These are phyloP conservation scores for Tetrahymena elliotti DNA, from an alignment of 73 alveolate species.

Conservation along the genomic window DNA sequence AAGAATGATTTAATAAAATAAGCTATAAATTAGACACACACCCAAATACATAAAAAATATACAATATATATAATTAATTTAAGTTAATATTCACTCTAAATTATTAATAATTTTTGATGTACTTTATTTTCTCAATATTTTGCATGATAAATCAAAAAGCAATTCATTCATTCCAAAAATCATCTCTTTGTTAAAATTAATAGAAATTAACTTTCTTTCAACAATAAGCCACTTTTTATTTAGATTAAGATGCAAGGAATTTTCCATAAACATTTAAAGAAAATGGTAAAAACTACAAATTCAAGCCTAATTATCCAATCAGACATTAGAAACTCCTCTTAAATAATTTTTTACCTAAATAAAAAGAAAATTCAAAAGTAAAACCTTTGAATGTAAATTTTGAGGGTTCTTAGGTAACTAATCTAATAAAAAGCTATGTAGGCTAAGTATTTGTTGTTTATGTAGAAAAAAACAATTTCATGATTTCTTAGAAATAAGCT, in stretches of 20 bases:
- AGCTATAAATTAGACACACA: no score
- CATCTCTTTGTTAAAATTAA: neutral
- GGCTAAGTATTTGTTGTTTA: neutral
- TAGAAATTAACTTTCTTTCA: neutral
- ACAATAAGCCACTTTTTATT: neutral
- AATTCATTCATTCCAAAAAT: neutral
- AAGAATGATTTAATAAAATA: neutral
- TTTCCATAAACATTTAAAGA: neutral
- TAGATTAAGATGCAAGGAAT: neutral
- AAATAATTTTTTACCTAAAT: neutral
- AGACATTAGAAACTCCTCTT: neutral
- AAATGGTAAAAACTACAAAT: neutral
- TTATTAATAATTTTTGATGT: no score
- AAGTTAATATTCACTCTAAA: neutral
- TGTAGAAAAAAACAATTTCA: neutral
- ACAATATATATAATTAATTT: no score
- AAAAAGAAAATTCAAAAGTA: neutral
- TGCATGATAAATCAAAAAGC: neutral
- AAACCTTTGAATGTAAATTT: neutral
- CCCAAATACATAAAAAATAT: no score
- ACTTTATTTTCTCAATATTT: neutral
- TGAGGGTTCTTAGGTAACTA: neutral
- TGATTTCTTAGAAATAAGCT: neutral
- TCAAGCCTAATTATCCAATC: neutral
- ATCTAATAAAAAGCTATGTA: neutral